phyloP scores from a whole-genome alignment of 2,329 filamentous ascomycete genomes.

The Xylaria sp. region DNA sequence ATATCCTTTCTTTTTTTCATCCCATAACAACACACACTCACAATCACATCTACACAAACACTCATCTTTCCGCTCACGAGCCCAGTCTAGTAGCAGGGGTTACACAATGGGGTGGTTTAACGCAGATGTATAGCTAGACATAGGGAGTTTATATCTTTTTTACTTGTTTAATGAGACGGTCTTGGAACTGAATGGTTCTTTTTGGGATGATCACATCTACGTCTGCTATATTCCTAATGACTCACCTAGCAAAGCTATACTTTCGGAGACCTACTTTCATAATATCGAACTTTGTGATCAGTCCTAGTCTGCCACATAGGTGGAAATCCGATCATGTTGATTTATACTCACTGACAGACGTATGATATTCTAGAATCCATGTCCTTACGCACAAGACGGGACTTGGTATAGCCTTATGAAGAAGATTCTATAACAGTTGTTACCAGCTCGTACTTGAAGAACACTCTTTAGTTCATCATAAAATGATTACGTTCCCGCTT shows the following conservation, averaged over 20 bases:
- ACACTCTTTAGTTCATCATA: neutral
- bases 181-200: conserved; percentile 20
- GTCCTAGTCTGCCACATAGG: neutral
- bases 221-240: neutral
- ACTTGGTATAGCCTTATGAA: neutral
- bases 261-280: neutral
- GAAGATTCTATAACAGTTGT: neutral
- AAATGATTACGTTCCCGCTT: neutral
- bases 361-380: neutral
- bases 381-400: no score
- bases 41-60: conserved; percentile 18
- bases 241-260: neutral
- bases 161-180: conserved; percentile 28
- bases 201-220: neutral
- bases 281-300: neutral
- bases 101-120: conserved; percentile 8
- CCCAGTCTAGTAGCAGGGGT: conserved; percentile 24
- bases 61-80: conserved; percentile 9
- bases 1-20: conserved; percentile 54
- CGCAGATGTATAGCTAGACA: conserved; percentile 17
- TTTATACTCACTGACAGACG: neutral
- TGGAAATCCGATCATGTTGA: neutral
- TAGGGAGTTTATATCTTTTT: conserved; percentile 28
- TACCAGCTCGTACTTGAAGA: neutral
- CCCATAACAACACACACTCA: conserved; percentile 9